These are phyloP conservation scores for Maudiozyma serrabonitensis DNA, from an alignment of 805 yeast species.

Conservation along the genomic window DNA sequence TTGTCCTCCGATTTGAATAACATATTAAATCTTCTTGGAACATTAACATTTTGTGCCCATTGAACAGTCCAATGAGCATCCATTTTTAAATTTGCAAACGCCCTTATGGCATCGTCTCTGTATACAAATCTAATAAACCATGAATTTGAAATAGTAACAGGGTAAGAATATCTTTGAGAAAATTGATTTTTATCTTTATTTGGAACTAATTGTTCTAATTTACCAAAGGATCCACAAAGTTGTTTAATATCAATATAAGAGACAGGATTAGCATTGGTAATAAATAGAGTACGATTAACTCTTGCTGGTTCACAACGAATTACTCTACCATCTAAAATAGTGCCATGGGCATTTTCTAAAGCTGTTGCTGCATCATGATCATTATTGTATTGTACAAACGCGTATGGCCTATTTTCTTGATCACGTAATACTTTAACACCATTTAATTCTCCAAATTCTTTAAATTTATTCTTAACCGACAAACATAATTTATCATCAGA, in stretches of 20 bases:
- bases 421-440: slow-evolving; percentile 79
- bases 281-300: slow-evolving; percentile 76
- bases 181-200: slow-evolving; percentile 25
- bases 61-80: slow-evolving; percentile 51
- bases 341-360: slow-evolving; percentile 56
- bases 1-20: slow-evolving; percentile 8
- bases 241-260: slow-evolving; percentile 29
- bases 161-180: slow-evolving; percentile 11
- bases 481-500: slow-evolving; percentile 63
- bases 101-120: slow-evolving; percentile 81
- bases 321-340: slow-evolving; percentile 59
- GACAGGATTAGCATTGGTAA: slow-evolving; percentile 30
- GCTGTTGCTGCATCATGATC: slow-evolving; percentile 66
- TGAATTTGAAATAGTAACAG: slow-evolving; percentile 26
- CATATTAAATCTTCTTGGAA: slow-evolving; percentile 30
- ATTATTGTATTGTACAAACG: slow-evolving; percentile 76
- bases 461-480: slow-evolving; percentile 61
- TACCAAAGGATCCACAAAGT: slow-evolving; percentile 51
- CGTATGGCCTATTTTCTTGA: slow-evolving; percentile 76
- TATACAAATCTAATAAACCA: slow-evolving; percentile 77
- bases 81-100: slow-evolving; percentile 59
- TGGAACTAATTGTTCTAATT: slow-evolving; percentile 56
- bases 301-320: slow-evolving; percentile 86
- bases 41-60: slow-evolving; percentile 81
- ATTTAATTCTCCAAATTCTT: slow-evolving; percentile 59